Evolutionary conservation across 305 asterid genomes (phyloP).

Genomic region (Petunia hybrid): DNA sequence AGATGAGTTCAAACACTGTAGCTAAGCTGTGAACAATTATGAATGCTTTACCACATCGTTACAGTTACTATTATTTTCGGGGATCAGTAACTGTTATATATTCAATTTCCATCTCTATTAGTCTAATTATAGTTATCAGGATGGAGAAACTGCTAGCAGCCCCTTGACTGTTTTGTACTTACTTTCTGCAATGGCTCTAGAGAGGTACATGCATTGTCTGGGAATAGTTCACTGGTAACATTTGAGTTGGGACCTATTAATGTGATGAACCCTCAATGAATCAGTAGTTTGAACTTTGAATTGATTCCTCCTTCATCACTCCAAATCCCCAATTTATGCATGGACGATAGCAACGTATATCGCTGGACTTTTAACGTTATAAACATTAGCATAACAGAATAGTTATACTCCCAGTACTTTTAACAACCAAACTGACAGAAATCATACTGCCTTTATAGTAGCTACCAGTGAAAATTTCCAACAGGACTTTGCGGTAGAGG

Average conservation of each 20-base stretch:
- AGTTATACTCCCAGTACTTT: background rate
- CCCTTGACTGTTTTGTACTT: background rate
- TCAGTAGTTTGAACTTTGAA: background rate
- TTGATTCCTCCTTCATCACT: background rate
- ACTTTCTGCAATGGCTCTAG: background rate
- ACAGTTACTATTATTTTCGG: background rate
- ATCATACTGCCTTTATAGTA: background rate
- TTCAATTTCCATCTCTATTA: background rate
- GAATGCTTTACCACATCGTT: background rate
- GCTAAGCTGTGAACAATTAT: background rate
- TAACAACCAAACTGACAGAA: background rate
- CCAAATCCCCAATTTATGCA: background rate
- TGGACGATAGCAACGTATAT: background rate
- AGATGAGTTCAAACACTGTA: background rate
- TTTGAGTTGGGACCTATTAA: background rate
- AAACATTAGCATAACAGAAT: background rate
- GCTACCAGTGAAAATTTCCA: background rate
- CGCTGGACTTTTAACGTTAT: background rate
- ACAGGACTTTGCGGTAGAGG: background rate
- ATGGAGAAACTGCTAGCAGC: background rate
- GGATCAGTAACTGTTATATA: background rate
- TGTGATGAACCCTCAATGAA: background rate
- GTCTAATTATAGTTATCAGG: background rate
- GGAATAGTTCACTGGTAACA: background rate
- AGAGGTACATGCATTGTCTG: background rate